Evolutionary conservation across 768 basidiomycete species (phyloP).

Genomic region (Lentinula edodes): DNA sequence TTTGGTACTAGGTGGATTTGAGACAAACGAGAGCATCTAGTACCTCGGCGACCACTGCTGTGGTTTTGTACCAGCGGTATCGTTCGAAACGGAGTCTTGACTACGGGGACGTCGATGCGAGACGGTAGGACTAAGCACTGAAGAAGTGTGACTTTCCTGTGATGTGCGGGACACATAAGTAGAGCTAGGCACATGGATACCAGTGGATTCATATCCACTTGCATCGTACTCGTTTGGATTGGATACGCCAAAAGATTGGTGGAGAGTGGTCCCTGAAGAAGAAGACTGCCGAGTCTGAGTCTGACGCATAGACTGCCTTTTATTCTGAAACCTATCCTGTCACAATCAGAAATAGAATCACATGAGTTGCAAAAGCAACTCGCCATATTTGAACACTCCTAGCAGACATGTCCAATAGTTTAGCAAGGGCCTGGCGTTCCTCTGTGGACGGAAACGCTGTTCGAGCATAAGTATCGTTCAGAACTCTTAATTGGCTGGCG

Average conservation of each 20-base stretch:
- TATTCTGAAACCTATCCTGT: conserved; percentile 75
- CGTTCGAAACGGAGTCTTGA: conserved; percentile 33
- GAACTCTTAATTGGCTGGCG: conserved; percentile 69
- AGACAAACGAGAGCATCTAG: conserved; percentile 9
- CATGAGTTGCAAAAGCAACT: conserved; percentile 15
- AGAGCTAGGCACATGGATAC: conserved; percentile 26
- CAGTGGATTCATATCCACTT: conserved; percentile 24
- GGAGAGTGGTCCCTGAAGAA: conserved; percentile 35
- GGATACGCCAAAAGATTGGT: conserved; percentile 44
- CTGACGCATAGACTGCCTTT: conserved; percentile 78
- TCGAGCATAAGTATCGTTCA: conserved; percentile 75
- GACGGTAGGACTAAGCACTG: conserved; percentile 19
- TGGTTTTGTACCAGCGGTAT: conserved; percentile 29
- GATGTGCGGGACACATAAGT: conserved; percentile 35
- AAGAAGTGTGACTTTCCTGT: conserved; percentile 33
- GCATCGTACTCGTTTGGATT: conserved; percentile 31
- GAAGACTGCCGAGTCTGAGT: conserved; percentile 69
- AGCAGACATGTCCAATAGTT: conserved; percentile 75
- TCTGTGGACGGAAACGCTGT: conserved; percentile 88
- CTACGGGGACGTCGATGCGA: conserved; percentile 40
- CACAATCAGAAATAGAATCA: conserved; percentile 14
- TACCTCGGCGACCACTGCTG: conserved; percentile 32
- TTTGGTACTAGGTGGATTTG: no score
- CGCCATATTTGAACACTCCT: conserved; percentile 87
- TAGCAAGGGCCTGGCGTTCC: conserved; percentile 73